These are phyloP conservation scores for Amniculicola lignicola DNA, from an alignment of 495 filamentous ascomycete species.

Conservation along the genomic window DNA sequence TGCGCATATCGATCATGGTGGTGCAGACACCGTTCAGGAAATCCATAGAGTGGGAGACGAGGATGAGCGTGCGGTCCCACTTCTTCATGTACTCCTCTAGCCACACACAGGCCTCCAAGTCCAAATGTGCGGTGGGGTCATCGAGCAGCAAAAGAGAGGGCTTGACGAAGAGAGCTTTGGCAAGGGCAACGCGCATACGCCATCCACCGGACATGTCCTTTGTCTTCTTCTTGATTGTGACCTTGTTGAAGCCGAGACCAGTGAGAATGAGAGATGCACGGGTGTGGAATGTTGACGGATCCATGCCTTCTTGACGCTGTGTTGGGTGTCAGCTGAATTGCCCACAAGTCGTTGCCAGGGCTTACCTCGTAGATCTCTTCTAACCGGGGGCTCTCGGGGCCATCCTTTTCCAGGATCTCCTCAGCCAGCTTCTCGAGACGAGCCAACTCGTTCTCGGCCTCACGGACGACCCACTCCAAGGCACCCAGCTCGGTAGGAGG, in stretches of 20 bases:
- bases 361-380: conserved; percentile 95
- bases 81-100: conserved; percentile 99
- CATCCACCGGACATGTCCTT: conserved; percentile 99
- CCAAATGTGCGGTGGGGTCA: conserved; percentile 98
- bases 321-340: conserved; percentile 13
- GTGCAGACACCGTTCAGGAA: conserved; percentile 99
- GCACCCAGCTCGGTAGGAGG: conserved; percentile 83
- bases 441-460: conserved; percentile 92
- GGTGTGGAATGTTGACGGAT: conserved; percentile 98
- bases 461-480: conserved; percentile 92
- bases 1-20: conserved; percentile 97
- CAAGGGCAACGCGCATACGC: conserved; percentile 98
- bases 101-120: conserved; percentile 99
- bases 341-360: conserved; percentile 8
- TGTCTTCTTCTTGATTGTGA: conserved; percentile 95
- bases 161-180: conserved; percentile 97
- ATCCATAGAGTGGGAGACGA: conserved; percentile 97
- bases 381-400: conserved; percentile 85
- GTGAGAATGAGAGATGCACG: conserved; percentile 95
- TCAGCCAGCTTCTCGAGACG: conserved; percentile 84
- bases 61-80: conserved; percentile 95
- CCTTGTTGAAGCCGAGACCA: conserved; percentile 98
- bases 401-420: conserved; percentile 83
- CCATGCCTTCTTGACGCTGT: conserved; percentile 98
- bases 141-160: conserved; percentile 93